Evolutionary conservation across 495 filamentous ascomycete species (phyloP), one percentile per base, ranked within the genome.

Genomic region (Aspergillus funiculosus): DNA sequence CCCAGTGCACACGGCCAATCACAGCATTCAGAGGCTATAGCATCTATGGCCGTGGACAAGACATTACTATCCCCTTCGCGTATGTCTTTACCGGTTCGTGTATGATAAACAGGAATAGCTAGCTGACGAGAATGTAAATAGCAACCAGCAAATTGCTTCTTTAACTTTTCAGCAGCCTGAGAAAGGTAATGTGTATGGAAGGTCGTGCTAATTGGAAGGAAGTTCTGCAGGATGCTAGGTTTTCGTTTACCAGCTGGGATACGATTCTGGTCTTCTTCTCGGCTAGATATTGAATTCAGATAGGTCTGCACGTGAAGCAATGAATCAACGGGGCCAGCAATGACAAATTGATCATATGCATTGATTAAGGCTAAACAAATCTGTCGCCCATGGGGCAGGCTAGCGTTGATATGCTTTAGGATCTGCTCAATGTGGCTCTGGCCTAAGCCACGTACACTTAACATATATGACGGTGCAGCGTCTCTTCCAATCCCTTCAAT

Each of bases 151-250:
- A 62, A 56, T 10, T 47, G 48, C 15, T 38, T 40, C n/a, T 56
- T 53, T 0, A 63, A 11, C 8, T 31, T 25, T 1, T 43, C 27
- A 1, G 49, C 54, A 10, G 58, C 60, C 5, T 32, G 25, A 6
- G 25, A 28, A 4, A 68, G 61, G 29, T 66, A 63, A 10, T 46
- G 48, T 2, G 59, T 63, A 39, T 69, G 66, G 34, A 69, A 69
- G 4, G 66, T 56, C 8, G 58, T 57, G 24, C 47, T 63, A 22
- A 65, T 59, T 0, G 61, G 56, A 1, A 69, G 43, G 18, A 65
- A 66, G 4, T 38, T 32, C 24, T 50, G 26, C 3, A 53, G 49
- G 3, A 66, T 30, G 9, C 10, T 32, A 0, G 52, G 49, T 22
- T 52, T 55, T 29, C 59, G 48, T 13, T 46, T 39, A 26, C 51